Evolutionary conservation across 257 asterid species (phyloP).

Genomic region (Lycium ferocissimum): DNA sequence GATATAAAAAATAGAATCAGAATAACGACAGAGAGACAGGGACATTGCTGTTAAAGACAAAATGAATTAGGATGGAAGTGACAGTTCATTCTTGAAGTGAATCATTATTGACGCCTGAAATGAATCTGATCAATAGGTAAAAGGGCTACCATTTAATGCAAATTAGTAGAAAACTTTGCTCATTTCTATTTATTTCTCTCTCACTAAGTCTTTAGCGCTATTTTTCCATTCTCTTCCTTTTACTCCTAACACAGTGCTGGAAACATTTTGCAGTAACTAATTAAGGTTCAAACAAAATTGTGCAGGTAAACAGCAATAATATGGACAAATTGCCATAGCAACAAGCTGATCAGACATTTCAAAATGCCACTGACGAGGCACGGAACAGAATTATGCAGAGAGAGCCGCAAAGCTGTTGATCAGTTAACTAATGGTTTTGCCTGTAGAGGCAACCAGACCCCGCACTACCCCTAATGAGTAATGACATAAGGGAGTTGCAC

Average conservation of each 20-base stretch:
- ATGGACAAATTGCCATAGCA: background rate
- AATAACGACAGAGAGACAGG: background rate
- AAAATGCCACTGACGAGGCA: background rate
- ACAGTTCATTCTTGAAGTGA: background rate
- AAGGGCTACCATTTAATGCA: background rate
- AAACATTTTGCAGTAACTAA: background rate
- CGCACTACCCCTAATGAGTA: background rate
- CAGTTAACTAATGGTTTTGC: background rate
- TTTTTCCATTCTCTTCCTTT: background rate
- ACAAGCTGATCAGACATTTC: background rate
- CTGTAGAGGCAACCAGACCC: background rate
- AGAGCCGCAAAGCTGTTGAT: slow-evolving; percentile 6
- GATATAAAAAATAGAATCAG: slow-evolving; percentile 32
- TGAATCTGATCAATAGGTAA: background rate
- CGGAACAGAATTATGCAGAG: background rate
- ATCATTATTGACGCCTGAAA: background rate
- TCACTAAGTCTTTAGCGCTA: background rate
- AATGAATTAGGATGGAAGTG: background rate
- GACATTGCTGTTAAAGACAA: background rate
- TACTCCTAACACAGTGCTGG: background rate
- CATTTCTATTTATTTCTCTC: background rate
- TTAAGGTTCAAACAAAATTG: background rate
- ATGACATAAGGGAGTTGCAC: background rate
- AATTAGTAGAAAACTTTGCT: background rate
- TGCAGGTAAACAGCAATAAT: background rate